These are phyloP conservation scores for Lepiota brunneoincarnata DNA, from an alignment of 768 basidiomycete genomes.

Conservation along the genomic window DNA sequence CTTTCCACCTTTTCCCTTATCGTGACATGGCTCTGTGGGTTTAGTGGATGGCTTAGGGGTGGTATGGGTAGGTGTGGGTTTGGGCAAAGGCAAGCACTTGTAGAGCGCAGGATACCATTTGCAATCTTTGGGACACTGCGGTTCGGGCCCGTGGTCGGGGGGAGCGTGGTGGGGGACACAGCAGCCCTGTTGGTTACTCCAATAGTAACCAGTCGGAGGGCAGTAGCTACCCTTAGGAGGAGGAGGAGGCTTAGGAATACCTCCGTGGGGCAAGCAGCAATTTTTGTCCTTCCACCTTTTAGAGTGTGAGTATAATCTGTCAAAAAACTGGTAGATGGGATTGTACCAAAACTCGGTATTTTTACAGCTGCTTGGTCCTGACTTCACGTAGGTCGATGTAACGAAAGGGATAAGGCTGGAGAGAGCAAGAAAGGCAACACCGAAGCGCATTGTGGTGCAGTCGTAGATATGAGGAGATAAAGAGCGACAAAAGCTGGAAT, in stretches of 20 bases:
- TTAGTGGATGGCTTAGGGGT: constrained; percentile 18
- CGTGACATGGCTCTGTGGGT: constrained; percentile 35
- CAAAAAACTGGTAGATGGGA: not conserved
- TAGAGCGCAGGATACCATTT: constrained; percentile 40
- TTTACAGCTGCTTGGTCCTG: constrained; percentile 21
- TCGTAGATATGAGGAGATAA: not conserved
- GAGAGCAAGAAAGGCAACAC: constrained; percentile 1
- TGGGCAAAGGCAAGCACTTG: constrained; percentile 37
- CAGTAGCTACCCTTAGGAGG: constrained; percentile 48
- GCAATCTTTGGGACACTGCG: constrained; percentile 47
- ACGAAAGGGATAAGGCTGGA: constrained; percentile 9
- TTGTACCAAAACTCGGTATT: constrained; percentile 28
- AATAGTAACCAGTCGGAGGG: constrained; percentile 48
- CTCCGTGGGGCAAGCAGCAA: constrained; percentile 46
- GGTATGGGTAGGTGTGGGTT: constrained; percentile 24
- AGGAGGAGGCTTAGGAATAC: constrained; percentile 32
- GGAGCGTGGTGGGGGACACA: constrained; percentile 49
- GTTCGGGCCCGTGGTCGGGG: constrained; percentile 37
- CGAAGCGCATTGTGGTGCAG: constrained; percentile 8
- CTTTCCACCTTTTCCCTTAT: constrained; percentile 15
- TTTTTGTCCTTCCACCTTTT: constrained; percentile 27
- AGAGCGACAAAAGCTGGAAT: constrained; percentile 8
- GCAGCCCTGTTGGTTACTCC: constrained; percentile 44
- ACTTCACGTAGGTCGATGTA: not conserved
- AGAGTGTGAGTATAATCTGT: not conserved